These are phyloP conservation scores for Xanthoconium stramineum DNA, from an alignment of 768 basidiomycete genomes.

Conservation along the genomic window DNA sequence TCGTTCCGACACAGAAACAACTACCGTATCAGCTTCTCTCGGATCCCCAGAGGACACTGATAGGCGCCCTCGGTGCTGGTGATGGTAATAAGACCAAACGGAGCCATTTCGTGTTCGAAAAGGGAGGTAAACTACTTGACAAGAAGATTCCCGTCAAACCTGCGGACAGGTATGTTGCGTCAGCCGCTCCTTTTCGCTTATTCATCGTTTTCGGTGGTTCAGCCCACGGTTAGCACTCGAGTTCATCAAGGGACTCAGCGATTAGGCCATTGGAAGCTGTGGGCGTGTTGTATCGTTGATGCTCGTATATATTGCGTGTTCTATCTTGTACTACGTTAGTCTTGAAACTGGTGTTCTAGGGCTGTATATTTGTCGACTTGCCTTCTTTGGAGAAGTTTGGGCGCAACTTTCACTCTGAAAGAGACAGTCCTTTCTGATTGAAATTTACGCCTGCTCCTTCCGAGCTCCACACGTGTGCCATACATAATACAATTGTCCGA, in stretches of 20 bases:
- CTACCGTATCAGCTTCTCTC: slow-evolving; percentile 86
- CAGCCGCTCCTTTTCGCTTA: not conserved
- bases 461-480: too few relatives aligned
- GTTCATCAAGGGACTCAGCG: slow-evolving; percentile 52
- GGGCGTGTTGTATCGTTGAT: not conserved
- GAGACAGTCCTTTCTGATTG: too few relatives aligned
- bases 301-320: slow-evolving; percentile 5
- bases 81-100: slow-evolving; percentile 82
- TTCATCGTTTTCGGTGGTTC: not conserved
- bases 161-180: slow-evolving; percentile 59
- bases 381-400: too few relatives aligned
- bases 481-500: too few relatives aligned
- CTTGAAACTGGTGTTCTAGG: not conserved
- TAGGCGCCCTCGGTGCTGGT: slow-evolving; percentile 78
- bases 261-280: slow-evolving; percentile 5
- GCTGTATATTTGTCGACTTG: too few relatives aligned
- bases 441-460: too few relatives aligned
- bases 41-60: slow-evolving; percentile 79
- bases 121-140: slow-evolving; percentile 85
- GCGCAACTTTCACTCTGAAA: too few relatives aligned
- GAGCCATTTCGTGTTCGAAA: slow-evolving; percentile 91
- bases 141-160: slow-evolving; percentile 86
- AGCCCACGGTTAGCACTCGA: slow-evolving; percentile 66
- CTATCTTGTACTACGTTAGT: slow-evolving; percentile 5
- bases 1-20: slow-evolving; percentile 46